Percentiles rank a stretch among this genome's conserved stretches.
phyloP scores from a whole-genome alignment of 2,329 filamentous ascomycete genomes.

The Didymella arachidicola region DNA sequence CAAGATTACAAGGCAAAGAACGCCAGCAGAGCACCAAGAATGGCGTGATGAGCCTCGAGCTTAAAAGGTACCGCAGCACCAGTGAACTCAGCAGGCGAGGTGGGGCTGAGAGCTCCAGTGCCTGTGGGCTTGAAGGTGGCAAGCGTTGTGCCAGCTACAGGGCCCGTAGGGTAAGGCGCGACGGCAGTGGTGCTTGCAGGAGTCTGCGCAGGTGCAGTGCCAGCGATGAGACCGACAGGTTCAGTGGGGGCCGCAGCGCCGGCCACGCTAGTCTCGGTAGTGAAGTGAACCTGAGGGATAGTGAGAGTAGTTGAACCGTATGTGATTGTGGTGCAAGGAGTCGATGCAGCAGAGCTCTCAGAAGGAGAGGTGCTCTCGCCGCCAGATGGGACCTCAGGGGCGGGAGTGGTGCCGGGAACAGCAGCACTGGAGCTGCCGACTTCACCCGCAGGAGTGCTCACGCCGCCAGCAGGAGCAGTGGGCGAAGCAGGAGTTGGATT shows the following conservation, averaged over 20 bases:
- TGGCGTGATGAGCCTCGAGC: constrained; percentile 30
- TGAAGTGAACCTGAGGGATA: constrained; percentile 57
- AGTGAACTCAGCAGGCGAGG: constrained; percentile 43
- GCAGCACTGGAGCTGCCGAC: constrained; percentile 16
- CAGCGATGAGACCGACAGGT: constrained; percentile 48
- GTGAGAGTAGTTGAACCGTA: constrained; percentile 55
- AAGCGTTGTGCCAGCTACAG: constrained; percentile 34
- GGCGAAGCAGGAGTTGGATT: constrained; percentile 33
- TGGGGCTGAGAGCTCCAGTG: constrained; percentile 31
- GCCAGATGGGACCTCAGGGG: constrained; percentile 21
- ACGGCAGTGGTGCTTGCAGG: constrained; percentile 34
- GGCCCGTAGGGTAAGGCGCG: constrained; percentile 32
- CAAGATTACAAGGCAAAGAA: constrained; percentile 44
- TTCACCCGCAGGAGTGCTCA: constrained; percentile 22
- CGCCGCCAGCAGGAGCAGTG: constrained; percentile 27
- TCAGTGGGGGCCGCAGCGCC: constrained; percentile 37
- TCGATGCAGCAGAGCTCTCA: constrained; percentile 14
- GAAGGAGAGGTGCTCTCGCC: background rate
- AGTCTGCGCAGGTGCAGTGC: constrained; percentile 41
- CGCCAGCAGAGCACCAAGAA: constrained; percentile 43
- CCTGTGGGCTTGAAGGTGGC: constrained; percentile 32
- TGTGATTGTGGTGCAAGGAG: constrained; percentile 52
- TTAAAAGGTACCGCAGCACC: constrained; percentile 44
- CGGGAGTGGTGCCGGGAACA: constrained; percentile 26
- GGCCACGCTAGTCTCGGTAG: constrained; percentile 45